Percentiles rank a stretch among this genome's conserved stretches.
Conservation (phyloP, 129 eudicot species). For the Ambrosia trifida region DNA sequence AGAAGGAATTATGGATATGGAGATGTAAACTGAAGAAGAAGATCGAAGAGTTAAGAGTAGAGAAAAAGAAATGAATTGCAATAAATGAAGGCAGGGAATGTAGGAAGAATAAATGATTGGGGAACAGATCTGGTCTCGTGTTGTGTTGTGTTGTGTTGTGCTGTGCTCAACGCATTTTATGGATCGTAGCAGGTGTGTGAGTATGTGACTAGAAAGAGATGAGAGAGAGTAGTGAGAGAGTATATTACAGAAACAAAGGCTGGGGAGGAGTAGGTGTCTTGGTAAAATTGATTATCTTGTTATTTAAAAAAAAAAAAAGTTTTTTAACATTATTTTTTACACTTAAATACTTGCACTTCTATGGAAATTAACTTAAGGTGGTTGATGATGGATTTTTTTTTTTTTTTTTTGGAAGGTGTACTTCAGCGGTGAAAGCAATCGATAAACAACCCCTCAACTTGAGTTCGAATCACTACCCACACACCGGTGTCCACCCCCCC, state of each 20-base stretch:
- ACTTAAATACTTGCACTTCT: too few relatives aligned
- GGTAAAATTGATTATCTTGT: neutral
- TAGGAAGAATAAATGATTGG: conserved; percentile 10
- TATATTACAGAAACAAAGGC: neutral
- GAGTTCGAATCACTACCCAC: too few relatives aligned
- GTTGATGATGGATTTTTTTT: too few relatives aligned
- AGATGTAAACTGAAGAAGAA: neutral
- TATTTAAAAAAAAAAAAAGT: neutral
- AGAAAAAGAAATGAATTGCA: neutral
- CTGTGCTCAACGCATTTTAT: conserved; percentile 39
- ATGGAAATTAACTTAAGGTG: too few relatives aligned
- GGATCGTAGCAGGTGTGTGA: conserved; percentile 58
- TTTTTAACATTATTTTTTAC: too few relatives aligned
- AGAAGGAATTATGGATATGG: neutral
- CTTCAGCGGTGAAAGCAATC: too few relatives aligned
- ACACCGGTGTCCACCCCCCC: too few relatives aligned
- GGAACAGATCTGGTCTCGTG: conserved; percentile 34
- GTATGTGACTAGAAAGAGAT: conserved; percentile 29
- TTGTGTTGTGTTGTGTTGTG: too few relatives aligned
- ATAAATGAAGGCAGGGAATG: conserved; percentile 21
- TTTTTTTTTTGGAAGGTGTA: too few relatives aligned
- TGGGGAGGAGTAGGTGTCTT: neutral
- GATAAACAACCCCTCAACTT: too few relatives aligned
- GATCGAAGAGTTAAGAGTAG: conserved; percentile 10
- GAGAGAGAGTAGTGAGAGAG: conserved; percentile 25